A percentile compares a stretch with the other conserved stretches of the same genome.
phyloP scores from a whole-genome alignment of 2,329 filamentous ascomycete genomes.

The Penicillium expansum region DNA sequence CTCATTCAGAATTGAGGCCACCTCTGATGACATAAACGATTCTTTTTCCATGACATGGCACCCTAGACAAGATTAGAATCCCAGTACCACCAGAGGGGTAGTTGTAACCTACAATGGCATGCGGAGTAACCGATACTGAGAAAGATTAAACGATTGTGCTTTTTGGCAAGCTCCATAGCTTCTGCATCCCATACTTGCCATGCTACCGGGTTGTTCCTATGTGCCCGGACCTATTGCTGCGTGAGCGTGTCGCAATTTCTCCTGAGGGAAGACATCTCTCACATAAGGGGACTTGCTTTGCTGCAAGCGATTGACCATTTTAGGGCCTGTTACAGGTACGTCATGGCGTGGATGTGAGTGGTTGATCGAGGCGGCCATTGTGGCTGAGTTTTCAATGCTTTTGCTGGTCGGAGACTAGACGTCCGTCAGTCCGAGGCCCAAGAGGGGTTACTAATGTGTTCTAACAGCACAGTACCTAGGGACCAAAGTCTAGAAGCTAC shows the following conservation, averaged over 20 bases:
- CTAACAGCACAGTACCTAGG: constrained; percentile 13
- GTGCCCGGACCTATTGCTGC: constrained; percentile 59
- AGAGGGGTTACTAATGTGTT: constrained; percentile 18
- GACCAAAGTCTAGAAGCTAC: constrained; percentile 15
- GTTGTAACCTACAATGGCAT: constrained; percentile 73
- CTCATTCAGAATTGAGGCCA: constrained; percentile 78
- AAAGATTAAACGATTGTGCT: constrained; percentile 84
- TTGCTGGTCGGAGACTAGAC: background rate
- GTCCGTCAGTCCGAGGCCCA: constrained; percentile 8
- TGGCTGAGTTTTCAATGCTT: background rate
- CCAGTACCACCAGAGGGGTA: background rate
- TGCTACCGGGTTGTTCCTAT: constrained; percentile 76
- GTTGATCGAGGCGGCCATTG: constrained; percentile 31
- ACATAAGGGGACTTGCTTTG: constrained; percentile 68
- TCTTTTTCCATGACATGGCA: constrained; percentile 91
- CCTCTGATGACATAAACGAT: constrained; percentile 78
- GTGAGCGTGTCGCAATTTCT: constrained; percentile 16
- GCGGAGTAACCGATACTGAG: constrained; percentile 93
- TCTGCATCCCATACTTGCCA: constrained; percentile 88
- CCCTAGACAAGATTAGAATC: constrained; percentile 49
- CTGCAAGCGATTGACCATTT: constrained; percentile 55
- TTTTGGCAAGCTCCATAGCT: constrained; percentile 71
- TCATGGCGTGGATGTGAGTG: constrained; percentile 29
- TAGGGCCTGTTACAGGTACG: constrained; percentile 23
- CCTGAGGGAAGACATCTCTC: constrained; percentile 25